A percentile compares a stretch with the other conserved stretches of the same genome.
phyloP scores from a whole-genome alignment of 2,329 filamentous ascomycete genomes.

The Boeremia lycopersici region DNA sequence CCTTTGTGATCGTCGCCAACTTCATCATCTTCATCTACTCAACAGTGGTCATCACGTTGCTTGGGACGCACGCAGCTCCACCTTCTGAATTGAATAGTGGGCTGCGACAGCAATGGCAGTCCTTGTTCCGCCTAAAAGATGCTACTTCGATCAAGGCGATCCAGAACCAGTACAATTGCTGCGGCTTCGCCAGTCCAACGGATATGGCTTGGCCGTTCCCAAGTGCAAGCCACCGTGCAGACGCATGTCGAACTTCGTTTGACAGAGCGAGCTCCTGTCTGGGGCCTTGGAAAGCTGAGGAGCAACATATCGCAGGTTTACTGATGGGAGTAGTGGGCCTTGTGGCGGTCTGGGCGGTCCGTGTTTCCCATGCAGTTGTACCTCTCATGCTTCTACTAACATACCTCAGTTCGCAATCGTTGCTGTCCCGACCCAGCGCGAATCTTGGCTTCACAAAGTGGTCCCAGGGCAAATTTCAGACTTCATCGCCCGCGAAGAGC shows the following conservation, averaged over 20 bases:
- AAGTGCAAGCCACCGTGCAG: conserved; percentile 32
- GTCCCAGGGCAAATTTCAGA: conserved; percentile 41
- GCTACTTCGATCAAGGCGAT: conserved; percentile 60
- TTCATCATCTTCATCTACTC: conserved; percentile 49
- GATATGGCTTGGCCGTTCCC: conserved; percentile 71
- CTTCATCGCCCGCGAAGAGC: conserved; percentile 38
- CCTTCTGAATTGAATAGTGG: conserved; percentile 55
- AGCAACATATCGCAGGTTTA: conserved; percentile 61
- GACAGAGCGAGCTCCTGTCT: conserved; percentile 57
- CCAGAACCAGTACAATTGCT: conserved; percentile 71
- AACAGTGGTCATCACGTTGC: conserved; percentile 53
- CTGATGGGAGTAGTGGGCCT: conserved; percentile 57
- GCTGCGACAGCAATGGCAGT: conserved; percentile 63
- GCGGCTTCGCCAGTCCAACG: conserved; percentile 63
- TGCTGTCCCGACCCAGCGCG: conserved; percentile 34
- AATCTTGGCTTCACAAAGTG: conserved; percentile 41
- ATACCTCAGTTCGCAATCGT: conserved; percentile 37
- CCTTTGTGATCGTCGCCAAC: conserved; percentile 48
- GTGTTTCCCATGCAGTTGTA: background rate
- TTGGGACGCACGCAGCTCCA: conserved; percentile 51
- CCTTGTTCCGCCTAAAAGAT: conserved; percentile 60
- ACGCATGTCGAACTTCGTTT: conserved; percentile 56
- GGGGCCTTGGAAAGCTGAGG: conserved; percentile 61
- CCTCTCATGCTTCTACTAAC: background rate
- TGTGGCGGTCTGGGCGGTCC: conserved; percentile 40